Conservation (phyloP, 1,139 yeast species). For the Pichia sp. region DNA sequence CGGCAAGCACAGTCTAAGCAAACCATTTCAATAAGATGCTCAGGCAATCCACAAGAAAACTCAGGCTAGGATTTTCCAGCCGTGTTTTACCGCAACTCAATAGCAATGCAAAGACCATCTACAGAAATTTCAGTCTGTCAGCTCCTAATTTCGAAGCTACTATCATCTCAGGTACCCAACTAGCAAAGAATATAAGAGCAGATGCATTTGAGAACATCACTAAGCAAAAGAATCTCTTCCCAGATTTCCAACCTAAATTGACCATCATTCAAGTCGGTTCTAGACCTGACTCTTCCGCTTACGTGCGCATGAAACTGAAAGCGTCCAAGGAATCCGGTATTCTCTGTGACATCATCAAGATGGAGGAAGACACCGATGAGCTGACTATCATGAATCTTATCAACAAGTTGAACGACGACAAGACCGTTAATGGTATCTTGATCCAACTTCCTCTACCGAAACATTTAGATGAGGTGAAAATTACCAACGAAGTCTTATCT, state of each 20-base stretch:
- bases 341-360: conserved; percentile 57
- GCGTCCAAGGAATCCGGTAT: conserved; percentile 87
- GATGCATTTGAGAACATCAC: conserved; percentile 39
- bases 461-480: conserved; percentile 69
- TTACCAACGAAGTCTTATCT: conserved; percentile 71
- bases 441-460: conserved; percentile 88
- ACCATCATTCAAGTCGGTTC: conserved; percentile 86
- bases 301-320: conserved; percentile 88
- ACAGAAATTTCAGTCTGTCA: conserved; percentile 17
- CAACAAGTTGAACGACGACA: conserved; percentile 56
- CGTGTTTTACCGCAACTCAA: background rate
- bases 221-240: conserved; percentile 44
- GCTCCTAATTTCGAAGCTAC: conserved; percentile 18
- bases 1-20: no score
- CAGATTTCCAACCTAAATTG: conserved; percentile 67
- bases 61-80: background rate
- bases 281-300: conserved; percentile 89
- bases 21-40: conserved; percentile 14
- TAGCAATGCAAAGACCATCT: background rate
- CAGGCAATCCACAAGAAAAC: conserved; percentile 10
- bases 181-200: conserved; percentile 23
- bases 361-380: conserved; percentile 57
- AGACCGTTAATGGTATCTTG: conserved; percentile 75
- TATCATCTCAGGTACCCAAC: conserved; percentile 24
- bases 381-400: conserved; percentile 54